Conservation (phyloP, 169 alveolate species). For the Plasmodium fragile region DNA sequence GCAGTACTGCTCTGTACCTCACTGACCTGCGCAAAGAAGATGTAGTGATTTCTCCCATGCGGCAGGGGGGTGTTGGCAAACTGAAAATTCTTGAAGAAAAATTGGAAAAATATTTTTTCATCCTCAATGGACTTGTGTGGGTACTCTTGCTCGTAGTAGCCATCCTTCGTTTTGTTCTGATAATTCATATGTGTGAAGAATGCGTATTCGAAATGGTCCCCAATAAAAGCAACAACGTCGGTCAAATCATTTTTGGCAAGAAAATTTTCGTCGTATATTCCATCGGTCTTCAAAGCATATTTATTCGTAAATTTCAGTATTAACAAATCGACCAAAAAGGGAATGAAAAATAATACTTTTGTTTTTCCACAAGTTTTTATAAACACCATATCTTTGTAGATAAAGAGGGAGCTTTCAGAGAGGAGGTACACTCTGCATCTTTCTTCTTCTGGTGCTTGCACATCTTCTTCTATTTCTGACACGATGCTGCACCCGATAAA, state of each 20-base stretch:
- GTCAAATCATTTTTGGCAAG: background rate
- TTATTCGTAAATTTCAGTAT: slow-evolving; percentile 3
- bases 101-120: slow-evolving; percentile 37
- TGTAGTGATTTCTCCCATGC: slow-evolving; percentile 35
- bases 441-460: background rate
- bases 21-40: slow-evolving; percentile 13
- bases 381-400: slow-evolving; percentile 19
- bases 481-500: slow-evolving; percentile 53
- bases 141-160: slow-evolving; percentile 57
- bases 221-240: background rate
- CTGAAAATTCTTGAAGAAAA: slow-evolving; percentile 37
- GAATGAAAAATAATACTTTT: slow-evolving; percentile 61
- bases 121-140: slow-evolving; percentile 67
- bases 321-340: slow-evolving; percentile 47
- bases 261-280: slow-evolving; percentile 28
- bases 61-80: slow-evolving; percentile 35
- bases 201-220: slow-evolving; percentile 27
- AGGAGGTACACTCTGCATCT: slow-evolving; percentile 48
- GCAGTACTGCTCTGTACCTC: background rate
- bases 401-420: slow-evolving; percentile 61
- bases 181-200: slow-evolving; percentile 74
- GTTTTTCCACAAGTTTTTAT: slow-evolving; percentile 72
- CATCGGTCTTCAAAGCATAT: background rate
- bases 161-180: slow-evolving; percentile 32
- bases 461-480: slow-evolving; percentile 51